phyloP scores from a whole-genome alignment of 345 rosid genomes.

The rapeseed (Brassica napus) region Da-Ae NC_063435.1:20266501-20267000 shows the following conservation, averaged over 20 bases:
- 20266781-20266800: background rate
- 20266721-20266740: background rate
- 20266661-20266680: background rate
- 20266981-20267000: constrained; percentile 78
- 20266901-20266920: constrained; percentile 51
- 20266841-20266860: background rate
- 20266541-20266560: no score
- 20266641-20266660: background rate
- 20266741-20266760: background rate
- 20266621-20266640: background rate
- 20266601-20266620: no score
- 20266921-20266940: constrained; percentile 54
- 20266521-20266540: no score
- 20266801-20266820: background rate
- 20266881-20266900: constrained; percentile 44
- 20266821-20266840: background rate
- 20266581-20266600: no score
- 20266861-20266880: constrained; percentile 18
- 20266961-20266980: constrained; percentile 65
- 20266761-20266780: background rate
- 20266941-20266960: constrained; percentile 79
- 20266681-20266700: background rate
- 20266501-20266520: no score
- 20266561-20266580: no score
- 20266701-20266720: background rate